Conservation (phyloP, 495 filamentous ascomycete species). For the Halenospora varia region DNA sequence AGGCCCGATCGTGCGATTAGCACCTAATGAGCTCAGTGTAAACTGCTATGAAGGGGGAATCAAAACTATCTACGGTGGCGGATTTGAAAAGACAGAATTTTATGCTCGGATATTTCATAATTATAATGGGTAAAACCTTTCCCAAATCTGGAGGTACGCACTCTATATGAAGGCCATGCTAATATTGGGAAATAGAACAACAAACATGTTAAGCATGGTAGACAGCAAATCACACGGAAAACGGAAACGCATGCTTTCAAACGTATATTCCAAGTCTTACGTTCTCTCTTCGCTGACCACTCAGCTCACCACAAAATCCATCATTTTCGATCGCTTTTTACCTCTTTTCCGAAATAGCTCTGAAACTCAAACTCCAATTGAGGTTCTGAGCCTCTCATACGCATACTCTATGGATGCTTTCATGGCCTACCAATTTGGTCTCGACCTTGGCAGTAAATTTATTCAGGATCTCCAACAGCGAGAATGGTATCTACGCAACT, state of each 20-base stretch:
- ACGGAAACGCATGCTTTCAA: conserved; percentile 63
- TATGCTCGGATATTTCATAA: conserved; percentile 57
- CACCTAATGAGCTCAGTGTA: conserved; percentile 59
- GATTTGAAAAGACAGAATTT: conserved; percentile 70
- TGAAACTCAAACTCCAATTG: conserved; percentile 21
- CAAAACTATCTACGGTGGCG: conserved; percentile 64
- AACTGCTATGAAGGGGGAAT: conserved; percentile 56
- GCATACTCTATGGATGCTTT: conserved; percentile 54
- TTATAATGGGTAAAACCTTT: conserved; percentile 40
- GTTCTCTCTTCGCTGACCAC: conserved; percentile 59
- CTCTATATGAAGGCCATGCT: no score
- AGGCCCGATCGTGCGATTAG: conserved; percentile 57
- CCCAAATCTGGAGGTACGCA: no score
- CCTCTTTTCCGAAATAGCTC: conserved; percentile 37
- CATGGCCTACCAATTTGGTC: conserved; percentile 49
- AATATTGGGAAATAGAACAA: conserved; percentile 29
- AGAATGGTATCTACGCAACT: neutral
- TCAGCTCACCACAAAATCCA: conserved; percentile 46
- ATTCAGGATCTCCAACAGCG: conserved; percentile 27
- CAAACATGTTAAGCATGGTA: conserved; percentile 38
- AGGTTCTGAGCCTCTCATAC: conserved; percentile 47
- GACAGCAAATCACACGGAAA: conserved; percentile 46
- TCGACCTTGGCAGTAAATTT: conserved; percentile 44
- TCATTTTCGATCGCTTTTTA: conserved; percentile 58
- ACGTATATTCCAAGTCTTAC: conserved; percentile 68